phyloP scores from a whole-genome alignment of 257 asterid species.

The Solanum gracilifrons region DNA sequence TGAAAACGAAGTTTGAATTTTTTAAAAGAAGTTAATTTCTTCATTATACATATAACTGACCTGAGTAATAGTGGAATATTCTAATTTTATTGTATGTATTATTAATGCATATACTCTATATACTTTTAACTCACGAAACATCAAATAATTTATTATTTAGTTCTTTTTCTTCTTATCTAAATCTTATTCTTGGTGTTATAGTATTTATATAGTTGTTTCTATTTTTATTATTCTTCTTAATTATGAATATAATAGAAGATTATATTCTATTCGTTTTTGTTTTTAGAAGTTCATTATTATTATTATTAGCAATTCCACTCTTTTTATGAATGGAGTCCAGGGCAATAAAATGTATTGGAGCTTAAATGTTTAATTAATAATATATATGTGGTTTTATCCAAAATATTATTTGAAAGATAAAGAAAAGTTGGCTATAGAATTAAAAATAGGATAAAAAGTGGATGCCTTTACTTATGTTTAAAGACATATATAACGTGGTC shows the following conservation, averaged over 20 bases:
- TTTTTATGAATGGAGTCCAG: not conserved
- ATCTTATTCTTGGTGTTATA: not conserved
- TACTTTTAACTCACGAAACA: not conserved
- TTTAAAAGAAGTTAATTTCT: not conserved
- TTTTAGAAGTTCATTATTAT: not conserved
- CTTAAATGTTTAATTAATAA: not conserved
- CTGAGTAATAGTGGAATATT: not conserved
- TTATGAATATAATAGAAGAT: not conserved
- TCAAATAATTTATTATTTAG: not conserved
- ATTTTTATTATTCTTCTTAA: not conserved
- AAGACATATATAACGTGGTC: conserved; percentile 23
- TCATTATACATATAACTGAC: not conserved
- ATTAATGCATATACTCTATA: not conserved
- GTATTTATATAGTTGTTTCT: not conserved
- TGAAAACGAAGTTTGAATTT: not conserved
- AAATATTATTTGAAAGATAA: not conserved
- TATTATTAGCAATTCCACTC: not conserved
- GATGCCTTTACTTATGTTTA: conserved; percentile 4
- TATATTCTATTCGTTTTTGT: not conserved
- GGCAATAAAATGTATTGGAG: not conserved
- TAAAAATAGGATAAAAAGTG: not conserved
- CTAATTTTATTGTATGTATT: not conserved
- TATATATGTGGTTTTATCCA: not conserved
- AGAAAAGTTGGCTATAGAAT: not conserved
- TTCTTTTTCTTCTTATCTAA: not conserved